Evolutionary conservation across 192 early-diverging fungal species (phyloP).

Genomic region (Blastocladiella britannica): DNA sequence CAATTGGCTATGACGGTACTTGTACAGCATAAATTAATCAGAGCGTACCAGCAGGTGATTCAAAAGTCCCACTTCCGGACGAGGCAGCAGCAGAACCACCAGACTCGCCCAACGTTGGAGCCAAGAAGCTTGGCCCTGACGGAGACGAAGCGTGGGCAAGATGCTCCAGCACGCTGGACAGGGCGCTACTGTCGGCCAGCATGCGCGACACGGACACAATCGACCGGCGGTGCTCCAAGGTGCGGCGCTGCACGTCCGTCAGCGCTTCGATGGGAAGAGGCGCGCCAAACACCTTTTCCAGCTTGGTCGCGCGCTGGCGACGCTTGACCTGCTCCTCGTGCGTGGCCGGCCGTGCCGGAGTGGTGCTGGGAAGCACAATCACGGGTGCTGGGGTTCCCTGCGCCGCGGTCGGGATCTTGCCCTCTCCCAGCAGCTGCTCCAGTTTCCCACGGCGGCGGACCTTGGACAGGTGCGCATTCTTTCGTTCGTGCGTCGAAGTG

Average conservation of each 20-base stretch:
- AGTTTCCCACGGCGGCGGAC: neutral
- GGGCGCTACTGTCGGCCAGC: neutral
- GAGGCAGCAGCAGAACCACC: too few species aligned
- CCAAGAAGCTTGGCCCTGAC: too few species aligned
- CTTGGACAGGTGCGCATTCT: too few species aligned
- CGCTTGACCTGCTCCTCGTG: neutral
- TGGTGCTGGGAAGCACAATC: neutral
- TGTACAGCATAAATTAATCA: too few species aligned
- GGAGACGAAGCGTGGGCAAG: too few species aligned
- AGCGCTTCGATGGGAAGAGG: neutral
- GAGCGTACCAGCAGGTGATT: too few species aligned
- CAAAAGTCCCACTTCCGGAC: too few species aligned
- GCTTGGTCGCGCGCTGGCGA: neutral
- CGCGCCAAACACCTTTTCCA: neutral
- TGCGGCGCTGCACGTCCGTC: neutral
- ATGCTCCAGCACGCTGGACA: neutral
- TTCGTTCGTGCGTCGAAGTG: too few species aligned
- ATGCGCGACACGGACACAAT: neutral
- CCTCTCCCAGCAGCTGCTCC: neutral
- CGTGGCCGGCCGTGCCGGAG: neutral
- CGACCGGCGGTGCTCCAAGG: neutral
- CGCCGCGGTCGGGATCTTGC: neutral
- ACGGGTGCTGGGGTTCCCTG: too few species aligned
- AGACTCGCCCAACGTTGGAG: too few species aligned
- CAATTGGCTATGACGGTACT: too few species aligned